Evolutionary conservation across 257 asterid species (phyloP).

Genomic region (Solanum boliviense): DNA sequence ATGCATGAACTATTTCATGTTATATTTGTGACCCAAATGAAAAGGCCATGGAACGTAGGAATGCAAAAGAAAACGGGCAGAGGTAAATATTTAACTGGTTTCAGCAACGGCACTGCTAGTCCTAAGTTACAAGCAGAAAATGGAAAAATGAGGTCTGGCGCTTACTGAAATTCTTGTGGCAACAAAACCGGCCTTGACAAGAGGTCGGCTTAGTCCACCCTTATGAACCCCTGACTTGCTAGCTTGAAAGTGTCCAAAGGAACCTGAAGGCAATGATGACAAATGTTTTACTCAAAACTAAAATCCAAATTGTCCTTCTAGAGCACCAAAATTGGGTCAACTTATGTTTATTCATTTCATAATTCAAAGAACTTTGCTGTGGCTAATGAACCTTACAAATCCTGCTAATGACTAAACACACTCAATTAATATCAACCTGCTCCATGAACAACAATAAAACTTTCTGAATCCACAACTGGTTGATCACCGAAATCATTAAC

Average conservation of each 20-base stretch:
- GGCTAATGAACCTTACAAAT: not conserved
- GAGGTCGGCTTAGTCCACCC: conserved; percentile 61
- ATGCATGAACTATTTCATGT: too few relatives aligned
- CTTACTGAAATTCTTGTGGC: conserved; percentile 85
- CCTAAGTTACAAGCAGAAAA: too few relatives aligned
- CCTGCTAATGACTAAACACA: not conserved
- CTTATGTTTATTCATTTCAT: not conserved
- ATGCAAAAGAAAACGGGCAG: too few relatives aligned
- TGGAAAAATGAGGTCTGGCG: too few relatives aligned
- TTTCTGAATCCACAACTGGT: conserved; percentile 28
- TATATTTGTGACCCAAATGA: too few relatives aligned
- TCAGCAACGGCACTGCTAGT: too few relatives aligned
- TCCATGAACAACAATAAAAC: conserved; percentile 77
- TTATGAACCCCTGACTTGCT: conserved; percentile 91
- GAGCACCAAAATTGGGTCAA: not conserved
- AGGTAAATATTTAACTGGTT: too few relatives aligned
- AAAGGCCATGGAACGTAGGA: too few relatives aligned
- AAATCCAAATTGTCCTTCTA: not conserved
- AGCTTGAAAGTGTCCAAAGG: conserved; percentile 98
- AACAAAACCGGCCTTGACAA: conserved; percentile 91
- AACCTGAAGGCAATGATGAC: conserved; percentile 35
- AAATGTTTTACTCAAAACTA: not conserved
- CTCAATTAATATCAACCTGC: conserved; percentile 53
- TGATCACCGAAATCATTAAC: conserved; percentile 30
- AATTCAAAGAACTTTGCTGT: not conserved